Percentiles rank a stretch among this genome's conserved stretches.
Evolutionary conservation across 129 eudicot species (phyloP).

Genomic region (Dittrichia graveolens): DNA sequence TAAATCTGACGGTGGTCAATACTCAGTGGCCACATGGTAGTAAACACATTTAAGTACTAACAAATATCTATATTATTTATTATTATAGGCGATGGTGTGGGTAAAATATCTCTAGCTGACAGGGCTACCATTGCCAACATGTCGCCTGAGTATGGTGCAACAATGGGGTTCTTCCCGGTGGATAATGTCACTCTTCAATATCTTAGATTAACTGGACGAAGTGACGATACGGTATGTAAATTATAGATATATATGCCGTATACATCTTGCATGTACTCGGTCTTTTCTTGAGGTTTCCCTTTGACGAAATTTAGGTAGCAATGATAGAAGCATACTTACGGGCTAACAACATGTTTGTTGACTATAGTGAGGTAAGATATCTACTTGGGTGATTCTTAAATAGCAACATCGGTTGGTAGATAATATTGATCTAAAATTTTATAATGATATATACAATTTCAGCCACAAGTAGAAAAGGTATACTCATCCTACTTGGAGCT

Average conservation of each 20-base stretch:
- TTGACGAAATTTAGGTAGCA: slow-evolving; percentile 60
- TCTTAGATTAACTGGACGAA: slow-evolving; percentile 91
- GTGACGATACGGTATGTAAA: slow-evolving; percentile 76
- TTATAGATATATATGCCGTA: background rate
- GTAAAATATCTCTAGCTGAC: slow-evolving; percentile 86
- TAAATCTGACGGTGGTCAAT: slow-evolving; percentile 6
- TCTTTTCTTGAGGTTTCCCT: background rate
- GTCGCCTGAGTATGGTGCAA: slow-evolving; percentile 99
- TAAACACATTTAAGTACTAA: slow-evolving; percentile 4
- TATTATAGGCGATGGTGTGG: slow-evolving; percentile 73
- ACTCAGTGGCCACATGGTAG: background rate
- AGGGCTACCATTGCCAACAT: slow-evolving; percentile 98
- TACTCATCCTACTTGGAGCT: slow-evolving; percentile 79
- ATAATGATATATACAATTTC: slow-evolving; percentile 32
- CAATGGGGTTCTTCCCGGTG: slow-evolving; percentile 99
- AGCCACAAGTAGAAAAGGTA: slow-evolving; percentile 82
- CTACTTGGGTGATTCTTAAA: background rate
- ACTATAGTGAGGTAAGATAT: slow-evolving; percentile 73
- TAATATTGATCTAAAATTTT: slow-evolving; percentile 4
- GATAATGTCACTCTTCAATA: slow-evolving; percentile 92
- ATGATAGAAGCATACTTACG: slow-evolving; percentile 95
- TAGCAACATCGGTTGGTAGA: slow-evolving; percentile 1
- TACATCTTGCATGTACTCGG: no score
- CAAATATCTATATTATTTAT: background rate
- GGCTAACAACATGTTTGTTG: slow-evolving; percentile 97